Evolutionary conservation across 805 yeast species (phyloP).

Genomic region (Brettanomyces anomalus): DNA sequence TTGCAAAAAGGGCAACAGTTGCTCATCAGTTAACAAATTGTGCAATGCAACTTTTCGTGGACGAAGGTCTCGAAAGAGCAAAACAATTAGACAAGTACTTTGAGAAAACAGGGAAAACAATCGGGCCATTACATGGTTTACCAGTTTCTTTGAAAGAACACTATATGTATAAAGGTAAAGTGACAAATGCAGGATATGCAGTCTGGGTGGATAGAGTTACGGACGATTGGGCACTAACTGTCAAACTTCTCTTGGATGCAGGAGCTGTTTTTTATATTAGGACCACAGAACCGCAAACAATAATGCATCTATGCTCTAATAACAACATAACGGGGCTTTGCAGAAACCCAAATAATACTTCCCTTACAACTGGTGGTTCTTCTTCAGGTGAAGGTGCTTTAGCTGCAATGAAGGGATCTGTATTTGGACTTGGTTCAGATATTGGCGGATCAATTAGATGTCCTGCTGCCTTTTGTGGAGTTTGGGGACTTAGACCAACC

Average conservation of each 20-base stretch:
- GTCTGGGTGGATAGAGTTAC: conserved; percentile 30
- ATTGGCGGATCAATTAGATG: conserved; percentile 49
- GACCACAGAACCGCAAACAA: conserved; percentile 46
- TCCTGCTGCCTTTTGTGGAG: conserved; percentile 45
- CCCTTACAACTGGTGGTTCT: conserved; percentile 42
- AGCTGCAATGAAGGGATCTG: conserved; percentile 36
- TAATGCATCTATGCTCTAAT: conserved; percentile 46
- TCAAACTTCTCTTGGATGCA: conserved; percentile 33
- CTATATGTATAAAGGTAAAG: conserved; percentile 36
- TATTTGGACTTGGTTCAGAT: conserved; percentile 36
- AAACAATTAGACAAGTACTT: conserved; percentile 42
- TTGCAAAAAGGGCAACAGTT: conserved; percentile 36
- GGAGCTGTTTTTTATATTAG: conserved; percentile 48
- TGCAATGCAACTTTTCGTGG: conserved; percentile 35
- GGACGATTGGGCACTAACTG: conserved; percentile 29
- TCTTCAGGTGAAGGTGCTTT: conserved; percentile 45
- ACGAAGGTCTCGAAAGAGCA: conserved; percentile 38
- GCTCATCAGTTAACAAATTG: conserved; percentile 41
- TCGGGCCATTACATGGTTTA: conserved; percentile 54
- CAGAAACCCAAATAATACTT: conserved; percentile 37
- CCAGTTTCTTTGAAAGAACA: conserved; percentile 58
- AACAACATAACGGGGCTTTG: conserved; percentile 45
- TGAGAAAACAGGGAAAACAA: conserved; percentile 33
- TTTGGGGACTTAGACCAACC: conserved; percentile 40
- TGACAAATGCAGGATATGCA: conserved; percentile 44